Conservation (phyloP, 129 eudicot genomes). For the Rutidosis leptorrhynchoides region DNA sequence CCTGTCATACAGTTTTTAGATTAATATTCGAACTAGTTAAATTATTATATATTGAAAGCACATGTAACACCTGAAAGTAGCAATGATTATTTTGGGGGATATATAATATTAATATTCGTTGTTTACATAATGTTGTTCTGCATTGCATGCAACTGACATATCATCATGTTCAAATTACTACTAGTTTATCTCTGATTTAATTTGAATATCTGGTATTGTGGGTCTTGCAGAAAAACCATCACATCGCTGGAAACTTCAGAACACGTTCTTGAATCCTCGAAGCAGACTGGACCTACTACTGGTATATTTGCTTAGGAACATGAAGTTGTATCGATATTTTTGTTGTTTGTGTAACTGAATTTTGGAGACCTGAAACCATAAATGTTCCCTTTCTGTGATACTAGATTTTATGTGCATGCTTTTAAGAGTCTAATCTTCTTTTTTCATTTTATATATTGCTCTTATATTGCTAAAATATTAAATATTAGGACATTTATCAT, state of each 20-base stretch:
- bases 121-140: too few species aligned
- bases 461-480: too few species aligned
- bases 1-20: neutral
- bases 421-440: neutral
- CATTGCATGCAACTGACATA: neutral
- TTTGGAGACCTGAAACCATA: slow-evolving; percentile 14
- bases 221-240: slow-evolving; percentile 46
- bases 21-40: neutral
- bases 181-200: neutral
- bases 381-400: slow-evolving; percentile 9
- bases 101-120: too few species aligned
- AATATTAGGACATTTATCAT: too few species aligned
- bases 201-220: neutral
- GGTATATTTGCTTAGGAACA: slow-evolving; percentile 52
- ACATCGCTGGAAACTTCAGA: slow-evolving; percentile 44
- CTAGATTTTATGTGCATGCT: neutral
- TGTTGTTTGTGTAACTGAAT: slow-evolving; percentile 6
- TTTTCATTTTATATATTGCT: too few species aligned
- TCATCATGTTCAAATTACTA: neutral
- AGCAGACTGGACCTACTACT: slow-evolving; percentile 47
- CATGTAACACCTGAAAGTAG: neutral
- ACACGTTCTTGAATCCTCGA: slow-evolving; percentile 51
- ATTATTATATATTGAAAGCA: too few species aligned
- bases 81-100: neutral
- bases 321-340: slow-evolving; percentile 12